phyloP scores from a whole-genome alignment of 2,329 filamentous ascomycete genomes.

The Grosmannia penicillata region DNA sequence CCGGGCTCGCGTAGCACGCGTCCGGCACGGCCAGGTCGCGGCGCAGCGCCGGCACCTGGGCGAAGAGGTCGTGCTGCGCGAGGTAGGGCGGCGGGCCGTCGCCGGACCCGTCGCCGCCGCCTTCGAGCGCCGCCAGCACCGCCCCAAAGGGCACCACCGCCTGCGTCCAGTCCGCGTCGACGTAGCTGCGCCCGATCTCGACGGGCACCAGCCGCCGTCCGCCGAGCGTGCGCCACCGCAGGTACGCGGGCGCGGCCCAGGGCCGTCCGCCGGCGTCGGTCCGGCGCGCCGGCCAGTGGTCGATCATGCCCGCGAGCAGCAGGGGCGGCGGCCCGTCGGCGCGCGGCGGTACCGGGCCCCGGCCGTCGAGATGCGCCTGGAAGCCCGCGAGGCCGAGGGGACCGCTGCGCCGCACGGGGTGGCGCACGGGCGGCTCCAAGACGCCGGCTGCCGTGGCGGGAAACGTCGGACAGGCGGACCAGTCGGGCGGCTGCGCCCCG shows the following conservation, averaged over 20 bases:
- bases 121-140: conserved; percentile 38
- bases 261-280: conserved; percentile 27
- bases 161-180: conserved; percentile 73
- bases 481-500: not conserved
- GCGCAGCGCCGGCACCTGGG: conserved; percentile 63
- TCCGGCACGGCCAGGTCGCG: conserved; percentile 70
- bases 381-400: conserved; percentile 43
- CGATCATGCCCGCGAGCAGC: conserved; percentile 50
- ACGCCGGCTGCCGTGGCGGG: not conserved
- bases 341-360: not conserved
- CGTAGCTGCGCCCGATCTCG: conserved; percentile 77
- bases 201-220: conserved; percentile 73
- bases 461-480: conserved; percentile 2
- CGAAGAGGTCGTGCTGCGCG: conserved; percentile 78
- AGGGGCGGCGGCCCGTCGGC: conserved; percentile 48
- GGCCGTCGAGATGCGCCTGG: conserved; percentile 39
- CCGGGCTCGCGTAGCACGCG: conserved; percentile 60
- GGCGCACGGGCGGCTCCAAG: conserved; percentile 26
- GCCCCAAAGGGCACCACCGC: conserved; percentile 58
- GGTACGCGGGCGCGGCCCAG: conserved; percentile 64
- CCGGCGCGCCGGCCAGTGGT: conserved; percentile 62
- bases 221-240: conserved; percentile 57
- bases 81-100: conserved; percentile 55
- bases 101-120: no score
- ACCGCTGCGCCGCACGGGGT: conserved; percentile 25